Evolutionary conservation across 495 filamentous ascomycete genomes (phyloP).

Genomic region (Daldinia decipiens): DNA sequence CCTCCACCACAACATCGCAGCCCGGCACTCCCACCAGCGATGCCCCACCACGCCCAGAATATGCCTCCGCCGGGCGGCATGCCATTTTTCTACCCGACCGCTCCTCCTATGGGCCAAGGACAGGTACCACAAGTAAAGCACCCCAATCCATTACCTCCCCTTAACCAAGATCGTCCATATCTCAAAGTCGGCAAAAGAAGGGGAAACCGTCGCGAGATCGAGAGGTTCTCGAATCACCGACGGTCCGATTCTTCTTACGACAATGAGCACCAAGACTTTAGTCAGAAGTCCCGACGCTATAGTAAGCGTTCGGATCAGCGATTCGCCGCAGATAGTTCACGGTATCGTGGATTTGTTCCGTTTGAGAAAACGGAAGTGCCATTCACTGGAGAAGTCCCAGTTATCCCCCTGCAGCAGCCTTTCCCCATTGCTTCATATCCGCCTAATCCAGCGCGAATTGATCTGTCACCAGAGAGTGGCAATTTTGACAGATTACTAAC

Average conservation of each 20-base stretch:
- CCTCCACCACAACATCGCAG: conserved; percentile 65
- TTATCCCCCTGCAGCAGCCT: conserved; percentile 44
- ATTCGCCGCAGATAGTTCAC: conserved; percentile 34
- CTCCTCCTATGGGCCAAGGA: conserved; percentile 63
- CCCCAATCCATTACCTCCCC: conserved; percentile 59
- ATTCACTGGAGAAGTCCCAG: conserved; percentile 40
- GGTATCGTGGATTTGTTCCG: conserved; percentile 18
- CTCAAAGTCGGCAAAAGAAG: conserved; percentile 55
- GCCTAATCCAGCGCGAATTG: conserved; percentile 48
- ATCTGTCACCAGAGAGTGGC: conserved; percentile 75
- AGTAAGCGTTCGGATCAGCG: conserved; percentile 55
- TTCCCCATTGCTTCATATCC: conserved; percentile 50
- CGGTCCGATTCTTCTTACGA: conserved; percentile 48
- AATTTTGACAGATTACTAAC: conserved; percentile 82
- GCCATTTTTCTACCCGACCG: conserved; percentile 65
- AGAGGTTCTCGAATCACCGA: conserved; percentile 56
- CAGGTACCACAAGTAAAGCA: conserved; percentile 72
- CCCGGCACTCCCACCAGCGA: conserved; percentile 73
- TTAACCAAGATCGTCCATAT: conserved; percentile 37
- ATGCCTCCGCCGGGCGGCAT: conserved; percentile 64
- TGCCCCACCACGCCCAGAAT: conserved; percentile 67
- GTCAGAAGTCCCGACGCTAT: conserved; percentile 49
- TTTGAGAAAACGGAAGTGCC: conserved; percentile 29
- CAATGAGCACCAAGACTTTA: conserved; percentile 46
- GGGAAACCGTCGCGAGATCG: conserved; percentile 54